Evolutionary conservation across 495 filamentous ascomycete species (phyloP), one percentile per base, ranked within the genome.

Genomic region (Astrothelium macrocarpum): DNA sequence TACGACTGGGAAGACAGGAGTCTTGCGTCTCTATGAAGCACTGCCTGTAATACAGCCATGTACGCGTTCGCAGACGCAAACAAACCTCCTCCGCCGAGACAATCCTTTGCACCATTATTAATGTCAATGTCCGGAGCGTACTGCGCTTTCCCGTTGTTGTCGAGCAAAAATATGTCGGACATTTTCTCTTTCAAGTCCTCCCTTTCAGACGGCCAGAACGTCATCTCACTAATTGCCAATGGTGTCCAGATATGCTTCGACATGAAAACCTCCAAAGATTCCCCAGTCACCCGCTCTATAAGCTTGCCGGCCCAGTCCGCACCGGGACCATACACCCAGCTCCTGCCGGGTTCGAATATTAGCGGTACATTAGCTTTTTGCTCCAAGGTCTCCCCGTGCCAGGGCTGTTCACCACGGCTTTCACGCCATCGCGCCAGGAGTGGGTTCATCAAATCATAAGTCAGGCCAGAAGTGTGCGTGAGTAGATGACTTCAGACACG

Each of bases 261-360:
- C 16, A 63, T 43, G 31, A 58, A 63, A 26, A 29, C 26, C 11
- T 31, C 61, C 43, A 63, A 36, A 5, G 45, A 10, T 23, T 56
- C 23, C 2, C 61, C 61, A 2, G 26, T 56, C 23, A 63, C 31
- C 46, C 25, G 18, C 26, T 58, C 61, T 23, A 63, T 32, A 10
- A 56, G 10, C n/a, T 56, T 32, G 7, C 72, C 73, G 0, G 69
- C 70, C 42, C 53, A 73, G 61, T 75, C 73, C 23, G 70, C 63
- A 11, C 63, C 49, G 11, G 61, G 20, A n/a, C 71, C 67, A 58
- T 75, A 75, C 4, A 26, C 20, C 64, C 66, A 75, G 0, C 62
- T 23, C 0, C 59, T 59, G 1, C 71, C 73, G 0, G 73, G 73
- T 32, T 72, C 72, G 53, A 68, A 75, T n/a, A 68, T 18, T 2